A percentile compares a stretch with the other conserved stretches of the same genome.
phyloP scores from a whole-genome alignment of 1,139 yeast genomes.

The Kodamaea fungicola region DNA sequence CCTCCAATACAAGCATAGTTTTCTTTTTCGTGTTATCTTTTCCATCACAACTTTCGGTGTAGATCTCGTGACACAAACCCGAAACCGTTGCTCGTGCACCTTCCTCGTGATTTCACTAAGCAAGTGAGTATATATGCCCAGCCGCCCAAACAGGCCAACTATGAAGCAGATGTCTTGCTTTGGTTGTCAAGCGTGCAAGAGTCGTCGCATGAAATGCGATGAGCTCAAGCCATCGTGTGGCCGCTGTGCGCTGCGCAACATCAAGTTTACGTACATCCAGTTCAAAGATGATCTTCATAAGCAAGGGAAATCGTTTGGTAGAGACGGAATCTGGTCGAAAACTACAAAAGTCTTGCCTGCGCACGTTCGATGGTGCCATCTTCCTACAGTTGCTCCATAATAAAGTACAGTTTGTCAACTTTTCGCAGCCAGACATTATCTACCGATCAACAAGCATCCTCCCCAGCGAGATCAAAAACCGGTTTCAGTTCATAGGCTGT shows the following conservation, averaged over 20 bases:
- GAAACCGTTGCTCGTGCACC: neutral
- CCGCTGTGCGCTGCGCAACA: conserved; percentile 29
- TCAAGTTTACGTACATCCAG: conserved; percentile 27
- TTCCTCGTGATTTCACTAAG: neutral
- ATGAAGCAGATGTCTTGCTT: conserved; percentile 10
- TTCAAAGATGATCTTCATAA: conserved; percentile 29
- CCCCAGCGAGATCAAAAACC: conserved; percentile 20
- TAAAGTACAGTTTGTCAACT: conserved; percentile 20
- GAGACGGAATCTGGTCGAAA: conserved; percentile 31
- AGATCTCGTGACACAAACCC: too few species aligned
- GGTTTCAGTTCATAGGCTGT: conserved; percentile 13
- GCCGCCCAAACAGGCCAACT: neutral
- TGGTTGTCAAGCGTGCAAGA: conserved; percentile 18
- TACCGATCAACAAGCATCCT: conserved; percentile 14
- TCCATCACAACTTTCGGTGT: neutral
- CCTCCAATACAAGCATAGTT: conserved; percentile 11
- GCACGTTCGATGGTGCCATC: conserved; percentile 1
- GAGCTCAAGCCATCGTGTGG: conserved; percentile 41
- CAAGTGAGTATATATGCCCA: neutral
- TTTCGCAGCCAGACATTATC: conserved; percentile 14
- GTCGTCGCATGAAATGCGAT: conserved; percentile 36
- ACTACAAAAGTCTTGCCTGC: conserved; percentile 8
- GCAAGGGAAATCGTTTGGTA: conserved; percentile 27
- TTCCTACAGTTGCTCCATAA: conserved; percentile 11
- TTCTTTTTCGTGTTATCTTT: neutral